Evolutionary conservation across 768 basidiomycete genomes (phyloP), one percentile per base, ranked within the genome.

Genomic region (Boletus bicolor): DNA sequence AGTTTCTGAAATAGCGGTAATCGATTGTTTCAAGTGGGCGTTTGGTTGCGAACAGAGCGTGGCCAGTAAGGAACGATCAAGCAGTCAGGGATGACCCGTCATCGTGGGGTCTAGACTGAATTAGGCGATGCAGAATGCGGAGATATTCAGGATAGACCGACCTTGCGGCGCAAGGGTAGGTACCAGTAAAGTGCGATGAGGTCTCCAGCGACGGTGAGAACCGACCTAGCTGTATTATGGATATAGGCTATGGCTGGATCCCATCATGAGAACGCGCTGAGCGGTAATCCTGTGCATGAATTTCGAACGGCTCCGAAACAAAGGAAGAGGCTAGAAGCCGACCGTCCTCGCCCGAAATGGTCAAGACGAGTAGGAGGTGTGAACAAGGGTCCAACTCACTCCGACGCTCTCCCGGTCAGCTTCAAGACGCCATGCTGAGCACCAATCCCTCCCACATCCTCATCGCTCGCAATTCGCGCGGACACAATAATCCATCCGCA

Each of bases 381-480:
- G 47, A 49, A 47, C 57, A 37, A 47, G 14, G 26, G 44, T 49
- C 26, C 21, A 24, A 34, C 44, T 5, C 15, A 49, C 7, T 28
- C 48, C 17, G n/a, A 26, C 48, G 26, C 37, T 17, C 14, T 37
- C 15, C 15, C 1, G 21, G 21, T 24, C 21, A 24, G 21, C 21
- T 24, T 24, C 21, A 24, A 24, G 6, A 17, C 24, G 3, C 5
- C 42, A 66, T 44, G 57, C 48, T 68, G 42, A 69, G 65, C 50
- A 68, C 68, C 57, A 87, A 93, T 68, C 91, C 91, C 1, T 86
- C 91, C 8, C 90, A 92, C 68, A 89, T 92, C 60, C 87, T 93
- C 67, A 93, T 93, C 59, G 91, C 91, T 9, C 85, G 91, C 64
- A 88, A 89, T 61, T 91, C 91, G 17, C 79, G 91, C 39, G 87